These are phyloP conservation scores for Alternaria sp. DNA, from an alignment of 2,329 filamentous ascomycete genomes.

Conservation along the genomic window DNA sequence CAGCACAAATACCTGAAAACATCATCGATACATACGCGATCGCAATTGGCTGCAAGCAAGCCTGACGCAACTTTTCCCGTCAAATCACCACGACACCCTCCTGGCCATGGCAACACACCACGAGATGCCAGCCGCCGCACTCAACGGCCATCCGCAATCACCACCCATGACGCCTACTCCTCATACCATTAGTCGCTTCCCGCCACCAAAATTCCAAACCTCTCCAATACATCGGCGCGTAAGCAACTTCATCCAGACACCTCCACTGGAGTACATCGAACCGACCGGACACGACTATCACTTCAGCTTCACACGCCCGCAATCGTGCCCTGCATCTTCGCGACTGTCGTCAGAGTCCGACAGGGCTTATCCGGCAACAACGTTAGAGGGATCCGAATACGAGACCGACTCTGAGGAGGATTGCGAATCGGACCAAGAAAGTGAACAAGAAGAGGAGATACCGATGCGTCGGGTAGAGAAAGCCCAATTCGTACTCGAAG, in stretches of 20 bases:
- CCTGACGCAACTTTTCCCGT: constrained; percentile 41
- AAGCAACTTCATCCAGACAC: constrained; percentile 42
- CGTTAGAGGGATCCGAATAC: constrained; percentile 40
- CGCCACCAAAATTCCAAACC: constrained; percentile 39
- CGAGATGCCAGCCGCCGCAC: constrained; percentile 35
- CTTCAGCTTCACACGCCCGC: constrained; percentile 47
- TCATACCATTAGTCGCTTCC: constrained; percentile 35
- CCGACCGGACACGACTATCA: constrained; percentile 44
- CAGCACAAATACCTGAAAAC: constrained; percentile 18
- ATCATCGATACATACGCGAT: constrained; percentile 39
- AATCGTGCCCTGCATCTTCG: constrained; percentile 44
- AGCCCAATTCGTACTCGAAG: constrained; percentile 52
- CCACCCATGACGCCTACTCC: constrained; percentile 47
- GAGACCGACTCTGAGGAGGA: constrained; percentile 27
- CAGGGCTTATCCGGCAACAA: constrained; percentile 39
- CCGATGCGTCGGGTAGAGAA: constrained; percentile 35
- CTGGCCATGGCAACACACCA: constrained; percentile 43
- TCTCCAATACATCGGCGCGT: constrained; percentile 46
- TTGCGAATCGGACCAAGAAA: constrained; percentile 37
- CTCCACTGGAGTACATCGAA: constrained; percentile 46
- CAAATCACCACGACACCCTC: constrained; percentile 29
- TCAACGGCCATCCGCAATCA: constrained; percentile 43
- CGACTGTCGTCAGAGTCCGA: constrained; percentile 48
- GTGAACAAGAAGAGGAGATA: constrained; percentile 31
- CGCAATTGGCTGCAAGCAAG: constrained; percentile 36